Conservation (phyloP, 2,329 filamentous ascomycete species). For the Falciphora oryzae region DNA sequence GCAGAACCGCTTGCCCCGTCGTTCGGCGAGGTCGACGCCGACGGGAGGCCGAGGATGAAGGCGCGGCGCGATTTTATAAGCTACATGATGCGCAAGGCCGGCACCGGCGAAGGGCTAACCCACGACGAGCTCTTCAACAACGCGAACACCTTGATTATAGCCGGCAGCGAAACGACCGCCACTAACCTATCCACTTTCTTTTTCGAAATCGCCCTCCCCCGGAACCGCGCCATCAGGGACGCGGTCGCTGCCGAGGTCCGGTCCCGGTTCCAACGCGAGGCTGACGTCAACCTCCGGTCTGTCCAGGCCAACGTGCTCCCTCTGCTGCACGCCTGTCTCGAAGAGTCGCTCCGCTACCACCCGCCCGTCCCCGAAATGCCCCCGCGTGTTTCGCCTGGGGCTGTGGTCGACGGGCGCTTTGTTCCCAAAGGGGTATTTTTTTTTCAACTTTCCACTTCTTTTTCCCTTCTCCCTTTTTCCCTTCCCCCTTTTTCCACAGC, state of each 20-base stretch:
- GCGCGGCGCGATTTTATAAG: slow-evolving; percentile 1
- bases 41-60: neutral
- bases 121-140: slow-evolving; percentile 21
- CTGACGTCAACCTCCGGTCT: neutral
- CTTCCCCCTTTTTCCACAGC: too few relatives aligned
- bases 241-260: slow-evolving; percentile 11
- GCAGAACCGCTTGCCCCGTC: neutral
- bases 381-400: neutral
- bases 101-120: neutral
- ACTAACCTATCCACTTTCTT: slow-evolving; percentile 14
- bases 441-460: neutral
- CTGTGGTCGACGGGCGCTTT: neutral
- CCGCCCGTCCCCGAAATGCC: slow-evolving; percentile 25
- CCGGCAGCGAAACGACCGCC: slow-evolving; percentile 20
- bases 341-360: slow-evolving; percentile 25
- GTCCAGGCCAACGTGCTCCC: slow-evolving; percentile 1
- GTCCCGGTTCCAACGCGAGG: neutral
- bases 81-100: slow-evolving; percentile 3
- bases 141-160: slow-evolving; percentile 17
- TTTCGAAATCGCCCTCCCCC: slow-evolving; percentile 17
- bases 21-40: neutral
- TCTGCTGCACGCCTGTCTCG: slow-evolving; percentile 30
- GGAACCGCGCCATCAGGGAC: slow-evolving; percentile 18
- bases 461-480: neutral
- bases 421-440: neutral